phyloP scores from a whole-genome alignment of 2,329 filamentous ascomycete genomes.

The Thelonectria rubi region DNA sequence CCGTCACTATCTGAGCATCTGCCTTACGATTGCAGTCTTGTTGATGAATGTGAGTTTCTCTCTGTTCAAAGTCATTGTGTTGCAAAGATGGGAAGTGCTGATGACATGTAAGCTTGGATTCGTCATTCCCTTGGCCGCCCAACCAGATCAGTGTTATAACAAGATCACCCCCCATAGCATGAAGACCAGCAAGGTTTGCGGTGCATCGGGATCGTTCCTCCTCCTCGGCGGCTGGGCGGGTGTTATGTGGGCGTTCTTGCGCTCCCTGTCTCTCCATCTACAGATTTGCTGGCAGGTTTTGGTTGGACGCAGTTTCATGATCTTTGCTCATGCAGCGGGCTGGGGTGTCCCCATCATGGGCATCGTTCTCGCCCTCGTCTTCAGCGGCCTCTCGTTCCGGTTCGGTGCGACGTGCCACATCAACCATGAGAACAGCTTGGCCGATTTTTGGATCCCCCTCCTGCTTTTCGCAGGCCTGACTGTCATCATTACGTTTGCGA shows the following conservation, averaged over 20 bases:
- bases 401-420: conserved; percentile 94
- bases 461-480: conserved; percentile 80
- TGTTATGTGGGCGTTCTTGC: conserved; percentile 90
- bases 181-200: conserved; percentile 82
- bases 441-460: conserved; percentile 90
- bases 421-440: conserved; percentile 85
- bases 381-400: conserved; percentile 93
- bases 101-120: conserved; percentile 75
- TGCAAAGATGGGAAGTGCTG: conserved; percentile 29
- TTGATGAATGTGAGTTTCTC: conserved; percentile 79
- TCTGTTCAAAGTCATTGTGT: neutral
- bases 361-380: conserved; percentile 77
- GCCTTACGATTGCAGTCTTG: conserved; percentile 77
- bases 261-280: conserved; percentile 90
- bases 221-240: conserved; percentile 86
- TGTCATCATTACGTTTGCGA: conserved; percentile 82
- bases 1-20: conserved; percentile 92
- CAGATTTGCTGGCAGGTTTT: conserved; percentile 98
- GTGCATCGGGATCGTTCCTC: conserved; percentile 86
- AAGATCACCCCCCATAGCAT: conserved; percentile 94
- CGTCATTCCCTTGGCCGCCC: conserved; percentile 82
- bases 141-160: conserved; percentile 85
- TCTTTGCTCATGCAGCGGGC: conserved; percentile 78
- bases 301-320: conserved; percentile 90
- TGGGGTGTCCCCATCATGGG: conserved; percentile 86